phyloP scores from a whole-genome alignment of 108 stramenopile species.

The Pelagomonas calceolata region DNA sequence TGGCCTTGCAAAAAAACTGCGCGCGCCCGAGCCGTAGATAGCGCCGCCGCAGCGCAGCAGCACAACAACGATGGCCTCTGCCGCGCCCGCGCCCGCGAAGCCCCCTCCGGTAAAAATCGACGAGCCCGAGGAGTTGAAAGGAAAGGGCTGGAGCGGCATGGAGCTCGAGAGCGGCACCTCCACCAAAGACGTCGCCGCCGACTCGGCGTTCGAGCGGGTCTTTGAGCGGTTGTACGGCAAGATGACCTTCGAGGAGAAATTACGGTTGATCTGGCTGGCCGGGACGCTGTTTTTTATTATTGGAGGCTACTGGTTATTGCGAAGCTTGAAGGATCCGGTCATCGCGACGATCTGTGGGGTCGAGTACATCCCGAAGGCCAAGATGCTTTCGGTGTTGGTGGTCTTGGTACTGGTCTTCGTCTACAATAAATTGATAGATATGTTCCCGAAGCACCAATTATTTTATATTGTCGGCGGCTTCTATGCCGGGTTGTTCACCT shows the following conservation, averaged over 20 bases:
- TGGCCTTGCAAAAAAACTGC: too few relatives aligned
- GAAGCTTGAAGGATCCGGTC: conserved; percentile 75
- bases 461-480: conserved; percentile 92
- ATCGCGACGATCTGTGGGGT: conserved; percentile 83
- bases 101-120: too few relatives aligned
- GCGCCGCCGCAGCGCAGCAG: too few relatives aligned
- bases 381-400: conserved; percentile 80
- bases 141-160: too few relatives aligned
- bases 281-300: conserved; percentile 94
- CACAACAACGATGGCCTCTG: too few relatives aligned
- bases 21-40: too few relatives aligned
- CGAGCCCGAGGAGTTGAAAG: too few relatives aligned
- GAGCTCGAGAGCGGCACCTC: too few relatives aligned
- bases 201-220: background rate
- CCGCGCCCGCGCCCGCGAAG: too few relatives aligned
- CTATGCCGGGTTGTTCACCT: conserved; percentile 65
- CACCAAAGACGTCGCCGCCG: too few relatives aligned
- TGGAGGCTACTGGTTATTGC: conserved; percentile 90
- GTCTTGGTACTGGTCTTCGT: conserved; percentile 76
- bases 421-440: conserved; percentile 81
- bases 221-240: background rate
- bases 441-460: conserved; percentile 72
- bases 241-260: background rate
- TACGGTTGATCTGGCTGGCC: conserved; percentile 47
- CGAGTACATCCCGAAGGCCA: conserved; percentile 78